Percentiles rank a stretch among this genome's conserved stretches.
Conservation (phyloP, 2,329 filamentous ascomycete genomes). For the Pseudocercospora musae region DNA sequence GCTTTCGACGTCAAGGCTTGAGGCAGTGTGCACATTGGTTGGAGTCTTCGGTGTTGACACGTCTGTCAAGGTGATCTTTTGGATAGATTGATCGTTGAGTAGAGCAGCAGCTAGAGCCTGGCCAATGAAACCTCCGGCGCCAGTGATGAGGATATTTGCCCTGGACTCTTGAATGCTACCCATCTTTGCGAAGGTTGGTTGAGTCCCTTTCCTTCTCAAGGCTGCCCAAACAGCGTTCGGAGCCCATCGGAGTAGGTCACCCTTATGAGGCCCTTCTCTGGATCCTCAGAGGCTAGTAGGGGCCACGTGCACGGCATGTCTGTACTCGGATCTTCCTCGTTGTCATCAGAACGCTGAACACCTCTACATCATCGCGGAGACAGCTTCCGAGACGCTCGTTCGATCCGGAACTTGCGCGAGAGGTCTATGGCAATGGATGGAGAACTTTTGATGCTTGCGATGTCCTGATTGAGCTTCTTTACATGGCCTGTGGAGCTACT, state of each 20-base stretch:
- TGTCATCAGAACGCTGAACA: neutral
- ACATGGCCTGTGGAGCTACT: conserved; percentile 10
- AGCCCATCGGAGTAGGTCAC: neutral
- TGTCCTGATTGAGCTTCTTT: neutral
- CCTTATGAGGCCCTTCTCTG: neutral
- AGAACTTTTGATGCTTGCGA: neutral
- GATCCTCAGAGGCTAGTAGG: neutral
- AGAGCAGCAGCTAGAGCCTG: conserved; percentile 44
- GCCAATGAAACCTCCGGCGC: conserved; percentile 46
- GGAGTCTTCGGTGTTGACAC: neutral
- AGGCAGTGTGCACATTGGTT: neutral
- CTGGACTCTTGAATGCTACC: neutral
- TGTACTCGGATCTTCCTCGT: neutral
- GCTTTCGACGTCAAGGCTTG: neutral
- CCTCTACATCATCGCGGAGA: neutral
- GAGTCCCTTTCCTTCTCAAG: neutral
- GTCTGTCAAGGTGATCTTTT: conserved; percentile 18
- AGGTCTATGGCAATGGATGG: neutral
- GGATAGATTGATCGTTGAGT: conserved; percentile 34
- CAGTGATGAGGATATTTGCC: conserved; percentile 40
- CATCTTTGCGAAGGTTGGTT: neutral
- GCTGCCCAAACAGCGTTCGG: neutral
- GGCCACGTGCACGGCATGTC: neutral
- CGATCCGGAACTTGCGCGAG: neutral
- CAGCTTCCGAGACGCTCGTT: neutral